Conservation (phyloP, 148 eudicot species). For the Arbutus unedo region DNA sequence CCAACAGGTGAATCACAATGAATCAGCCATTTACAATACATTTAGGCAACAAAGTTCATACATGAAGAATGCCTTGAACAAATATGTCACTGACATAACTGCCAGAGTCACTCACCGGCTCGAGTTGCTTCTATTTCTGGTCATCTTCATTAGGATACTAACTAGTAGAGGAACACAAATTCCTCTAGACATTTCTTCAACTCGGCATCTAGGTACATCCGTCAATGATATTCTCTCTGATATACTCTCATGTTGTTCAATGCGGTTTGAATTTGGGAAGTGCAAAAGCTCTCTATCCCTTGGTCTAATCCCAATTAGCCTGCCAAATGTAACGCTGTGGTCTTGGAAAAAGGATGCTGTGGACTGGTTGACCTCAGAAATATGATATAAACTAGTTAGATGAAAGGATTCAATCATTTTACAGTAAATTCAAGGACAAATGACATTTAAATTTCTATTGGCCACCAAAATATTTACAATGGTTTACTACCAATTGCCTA, state of each 20-base stretch:
- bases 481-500: neutral
- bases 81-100: neutral
- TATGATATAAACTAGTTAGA: neutral
- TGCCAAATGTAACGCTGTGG: constrained; percentile 52
- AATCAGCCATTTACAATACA: constrained; percentile 7
- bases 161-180: constrained; percentile 48
- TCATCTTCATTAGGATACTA: constrained; percentile 23
- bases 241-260: constrained; percentile 1
- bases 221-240: neutral
- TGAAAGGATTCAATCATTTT: neutral
- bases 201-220: constrained; percentile 9
- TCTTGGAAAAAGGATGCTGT: constrained; percentile 63
- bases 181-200: constrained; percentile 27
- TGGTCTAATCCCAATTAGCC: constrained; percentile 48
- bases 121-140: constrained; percentile 29
- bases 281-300: constrained; percentile 24
- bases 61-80: neutral
- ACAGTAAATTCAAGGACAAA: neutral
- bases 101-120: constrained; percentile 9
- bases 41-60: neutral
- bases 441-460: neutral
- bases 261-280: constrained; percentile 8
- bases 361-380: constrained; percentile 34
- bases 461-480: neutral
- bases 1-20: neutral